Evolutionary conservation across 371 early-diverging fungal genomes (phyloP).

Genomic region (Coemansia sp.): DNA sequence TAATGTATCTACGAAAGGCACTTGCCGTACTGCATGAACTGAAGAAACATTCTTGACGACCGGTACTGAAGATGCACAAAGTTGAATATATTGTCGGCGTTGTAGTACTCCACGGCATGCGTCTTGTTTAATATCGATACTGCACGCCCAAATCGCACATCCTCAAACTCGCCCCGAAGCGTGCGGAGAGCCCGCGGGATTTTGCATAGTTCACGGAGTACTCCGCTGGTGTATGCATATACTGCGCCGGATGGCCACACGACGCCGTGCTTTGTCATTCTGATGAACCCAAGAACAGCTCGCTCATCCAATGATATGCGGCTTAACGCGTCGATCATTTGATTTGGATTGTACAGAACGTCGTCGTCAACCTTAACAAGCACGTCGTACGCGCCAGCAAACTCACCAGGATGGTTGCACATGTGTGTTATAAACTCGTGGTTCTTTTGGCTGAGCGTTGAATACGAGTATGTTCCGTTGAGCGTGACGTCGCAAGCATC

Average conservation of each 20-base stretch:
- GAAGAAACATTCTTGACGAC: neutral
- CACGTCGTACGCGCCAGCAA: neutral
- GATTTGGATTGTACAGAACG: neutral
- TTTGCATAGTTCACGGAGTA: neutral
- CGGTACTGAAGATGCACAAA: neutral
- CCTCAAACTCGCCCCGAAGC: neutral
- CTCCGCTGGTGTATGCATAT: neutral
- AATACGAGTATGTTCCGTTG: neutral
- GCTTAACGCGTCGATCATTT: neutral
- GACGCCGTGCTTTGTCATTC: neutral
- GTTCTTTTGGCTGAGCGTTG: neutral
- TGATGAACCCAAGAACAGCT: neutral
- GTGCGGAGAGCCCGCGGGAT: neutral
- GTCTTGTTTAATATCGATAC: neutral
- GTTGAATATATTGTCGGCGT: neutral
- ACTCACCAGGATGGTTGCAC: neutral
- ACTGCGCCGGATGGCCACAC: neutral
- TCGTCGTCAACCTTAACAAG: neutral
- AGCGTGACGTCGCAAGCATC: neutral
- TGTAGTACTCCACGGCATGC: neutral
- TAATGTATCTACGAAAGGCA: neutral
- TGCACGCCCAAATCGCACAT: neutral
- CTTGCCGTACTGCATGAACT: neutral
- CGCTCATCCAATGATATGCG: neutral
- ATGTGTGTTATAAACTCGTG: neutral